Conservation (phyloP, 2,329 filamentous ascomycete species). For the Diaporthe sp. region DNA sequence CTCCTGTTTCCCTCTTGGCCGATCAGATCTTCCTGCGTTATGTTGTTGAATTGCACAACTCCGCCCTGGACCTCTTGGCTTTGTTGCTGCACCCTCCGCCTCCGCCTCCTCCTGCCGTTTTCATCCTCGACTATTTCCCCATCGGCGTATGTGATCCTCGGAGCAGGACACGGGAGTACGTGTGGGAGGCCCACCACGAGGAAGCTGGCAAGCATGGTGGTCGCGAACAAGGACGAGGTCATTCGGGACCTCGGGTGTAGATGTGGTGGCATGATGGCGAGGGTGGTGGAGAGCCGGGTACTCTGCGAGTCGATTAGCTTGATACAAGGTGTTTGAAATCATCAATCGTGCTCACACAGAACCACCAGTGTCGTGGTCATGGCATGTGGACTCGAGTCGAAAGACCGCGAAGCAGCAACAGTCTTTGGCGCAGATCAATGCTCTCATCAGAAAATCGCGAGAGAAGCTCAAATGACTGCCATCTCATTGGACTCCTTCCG, state of each 20-base stretch:
- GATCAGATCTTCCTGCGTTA: conserved; percentile 57
- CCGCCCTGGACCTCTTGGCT: conserved; percentile 40
- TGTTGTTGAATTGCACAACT: conserved; percentile 61
- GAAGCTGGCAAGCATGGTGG: conserved; percentile 91
- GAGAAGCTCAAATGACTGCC: conserved; percentile 31
- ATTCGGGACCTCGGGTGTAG: conserved; percentile 94
- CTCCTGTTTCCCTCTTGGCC: conserved; percentile 55
- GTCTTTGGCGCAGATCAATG: background rate
- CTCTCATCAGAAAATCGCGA: conserved; percentile 26
- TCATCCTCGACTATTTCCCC: conserved; percentile 64
- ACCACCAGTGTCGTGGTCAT: conserved; percentile 13
- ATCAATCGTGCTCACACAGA: conserved; percentile 12
- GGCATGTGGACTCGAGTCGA: background rate
- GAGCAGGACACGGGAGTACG: conserved; percentile 90
- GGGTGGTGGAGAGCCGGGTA: conserved; percentile 7
- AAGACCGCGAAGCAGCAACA: background rate
- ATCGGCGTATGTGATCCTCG: conserved; percentile 81
- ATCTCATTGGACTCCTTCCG: conserved; percentile 32
- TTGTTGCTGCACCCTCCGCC: conserved; percentile 53
- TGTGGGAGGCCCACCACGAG: conserved; percentile 93
- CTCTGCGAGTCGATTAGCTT: conserved; percentile 5
- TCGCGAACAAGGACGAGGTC: conserved; percentile 94
- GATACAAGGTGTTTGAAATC: rapidly evolving
- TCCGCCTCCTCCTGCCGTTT: conserved; percentile 60
- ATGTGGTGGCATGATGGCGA: conserved; percentile 79